These are phyloP conservation scores for Boletus semigastroideus DNA, from an alignment of 1,284 basidiomycete genomes.

Conservation along the genomic window DNA sequence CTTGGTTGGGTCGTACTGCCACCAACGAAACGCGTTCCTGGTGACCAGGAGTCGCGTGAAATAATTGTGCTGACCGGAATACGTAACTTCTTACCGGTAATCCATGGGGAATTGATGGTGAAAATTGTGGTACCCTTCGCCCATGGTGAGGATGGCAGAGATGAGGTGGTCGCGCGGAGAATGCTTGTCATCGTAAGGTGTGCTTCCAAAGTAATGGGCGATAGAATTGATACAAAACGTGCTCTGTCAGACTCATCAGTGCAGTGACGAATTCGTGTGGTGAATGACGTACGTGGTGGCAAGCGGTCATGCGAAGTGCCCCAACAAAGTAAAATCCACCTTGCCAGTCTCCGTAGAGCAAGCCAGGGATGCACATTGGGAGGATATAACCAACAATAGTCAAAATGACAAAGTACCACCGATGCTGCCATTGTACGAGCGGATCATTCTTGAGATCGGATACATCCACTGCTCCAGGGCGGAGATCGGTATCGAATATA, in stretches of 20 bases:
- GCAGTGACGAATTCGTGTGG: constrained; percentile 2
- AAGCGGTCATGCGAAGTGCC: constrained; percentile 58
- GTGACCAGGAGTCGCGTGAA: constrained; percentile 5
- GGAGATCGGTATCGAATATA: constrained; percentile 76
- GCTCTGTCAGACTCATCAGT: constrained; percentile 48
- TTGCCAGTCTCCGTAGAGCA: constrained; percentile 80
- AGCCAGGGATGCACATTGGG: constrained; percentile 74
- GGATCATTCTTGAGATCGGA: constrained; percentile 77
- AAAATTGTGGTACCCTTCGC: constrained; percentile 94
- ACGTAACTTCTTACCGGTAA: constrained; percentile 29
- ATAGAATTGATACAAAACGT: constrained; percentile 92
- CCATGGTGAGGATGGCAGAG: constrained; percentile 85
- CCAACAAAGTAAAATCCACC: constrained; percentile 84
- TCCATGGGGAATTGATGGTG: constrained; percentile 82
- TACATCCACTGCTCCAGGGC: constrained; percentile 76
- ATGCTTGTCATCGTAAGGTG: constrained; percentile 84
- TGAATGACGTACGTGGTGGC: constrained; percentile 73
- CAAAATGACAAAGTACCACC: constrained; percentile 67
- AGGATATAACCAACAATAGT: constrained; percentile 69
- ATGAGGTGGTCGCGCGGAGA: constrained; percentile 83
- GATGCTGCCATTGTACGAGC: constrained; percentile 84
- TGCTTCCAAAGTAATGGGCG: constrained; percentile 83
- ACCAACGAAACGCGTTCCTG: constrained; percentile 61
- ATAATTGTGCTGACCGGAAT: background rate
- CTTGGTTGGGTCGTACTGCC: constrained; percentile 71